Percentiles rank a stretch among this genome's conserved stretches.
phyloP scores from a whole-genome alignment of 2,329 filamentous ascomycete genomes.

The Zymoseptoria pseudotritici region DNA sequence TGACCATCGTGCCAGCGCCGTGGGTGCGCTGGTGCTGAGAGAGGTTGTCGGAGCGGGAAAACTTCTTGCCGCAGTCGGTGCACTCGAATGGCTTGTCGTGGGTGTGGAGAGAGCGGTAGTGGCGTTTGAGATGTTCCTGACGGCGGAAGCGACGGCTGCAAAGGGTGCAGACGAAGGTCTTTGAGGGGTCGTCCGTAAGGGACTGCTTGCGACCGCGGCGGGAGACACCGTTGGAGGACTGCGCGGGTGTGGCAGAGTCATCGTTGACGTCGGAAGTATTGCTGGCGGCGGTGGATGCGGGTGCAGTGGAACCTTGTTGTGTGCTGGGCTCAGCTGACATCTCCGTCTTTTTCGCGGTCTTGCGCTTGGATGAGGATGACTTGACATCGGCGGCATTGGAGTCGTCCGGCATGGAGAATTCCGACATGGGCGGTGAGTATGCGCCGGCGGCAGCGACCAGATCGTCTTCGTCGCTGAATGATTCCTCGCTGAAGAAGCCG shows the following conservation, averaged over 20 bases:
- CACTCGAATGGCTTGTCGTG: conserved; percentile 98
- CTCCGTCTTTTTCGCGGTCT: conserved; percentile 29
- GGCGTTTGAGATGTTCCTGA: conserved; percentile 96
- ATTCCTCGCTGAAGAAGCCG: conserved; percentile 67
- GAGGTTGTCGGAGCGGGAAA: conserved; percentile 94
- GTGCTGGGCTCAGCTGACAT: conserved; percentile 42
- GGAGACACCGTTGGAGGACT: conserved; percentile 53
- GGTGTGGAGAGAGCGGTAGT: conserved; percentile 96
- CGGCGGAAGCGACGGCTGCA: conserved; percentile 96
- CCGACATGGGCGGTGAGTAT: conserved; percentile 54
- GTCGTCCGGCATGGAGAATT: conserved; percentile 32
- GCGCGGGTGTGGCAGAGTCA: conserved; percentile 25
- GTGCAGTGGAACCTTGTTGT: conserved; percentile 30
- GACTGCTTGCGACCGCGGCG: conserved; percentile 98
- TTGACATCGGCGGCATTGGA: conserved; percentile 22
- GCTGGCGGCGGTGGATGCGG: conserved; percentile 37
- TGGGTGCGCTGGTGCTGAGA: conserved; percentile 94
- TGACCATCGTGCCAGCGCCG: conserved; percentile 79
- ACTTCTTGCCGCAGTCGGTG: conserved; percentile 97
- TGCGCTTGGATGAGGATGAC: conserved; percentile 18
- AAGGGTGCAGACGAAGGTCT: conserved; percentile 94
- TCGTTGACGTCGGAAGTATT: conserved; percentile 16
- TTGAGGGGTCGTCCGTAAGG: conserved; percentile 91
- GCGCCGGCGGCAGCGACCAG: conserved; percentile 53
- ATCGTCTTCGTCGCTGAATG: conserved; percentile 67